Conservation (phyloP, 331 rosid species). For the Acacia concinna region DNA sequence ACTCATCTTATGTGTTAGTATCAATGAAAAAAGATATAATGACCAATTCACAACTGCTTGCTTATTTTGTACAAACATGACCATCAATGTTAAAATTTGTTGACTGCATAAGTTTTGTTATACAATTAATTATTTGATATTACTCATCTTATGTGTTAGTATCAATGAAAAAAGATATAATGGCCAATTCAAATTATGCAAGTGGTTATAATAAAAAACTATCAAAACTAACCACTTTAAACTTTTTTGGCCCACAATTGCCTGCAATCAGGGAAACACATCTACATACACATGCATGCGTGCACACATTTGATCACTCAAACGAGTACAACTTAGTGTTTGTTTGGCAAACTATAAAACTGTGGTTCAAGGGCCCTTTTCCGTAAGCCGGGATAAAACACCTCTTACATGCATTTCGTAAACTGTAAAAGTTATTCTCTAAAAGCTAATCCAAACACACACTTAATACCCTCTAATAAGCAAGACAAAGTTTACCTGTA, state of each 20-base stretch:
- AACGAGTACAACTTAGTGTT: neutral
- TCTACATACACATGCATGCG: neutral
- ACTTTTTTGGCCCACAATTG: neutral
- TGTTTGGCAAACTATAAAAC: too few relatives aligned
- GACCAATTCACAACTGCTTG: too few relatives aligned
- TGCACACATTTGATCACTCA: neutral
- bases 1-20: conserved; percentile 9
- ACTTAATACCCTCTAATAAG: conserved; percentile 18
- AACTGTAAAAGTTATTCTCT: too few relatives aligned
- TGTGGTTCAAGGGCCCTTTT: too few relatives aligned
- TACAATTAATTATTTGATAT: neutral
- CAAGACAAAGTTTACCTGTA: conserved; percentile 63
- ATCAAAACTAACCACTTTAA: neutral
- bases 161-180: neutral
- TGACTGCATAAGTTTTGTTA: neutral
- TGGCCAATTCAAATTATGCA: neutral
- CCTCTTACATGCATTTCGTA: too few relatives aligned
- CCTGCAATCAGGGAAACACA: neutral
- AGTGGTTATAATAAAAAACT: neutral
- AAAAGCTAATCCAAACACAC: too few relatives aligned
- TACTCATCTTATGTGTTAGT: conserved; percentile 6
- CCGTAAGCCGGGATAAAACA: too few relatives aligned
- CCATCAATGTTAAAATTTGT: too few relatives aligned
- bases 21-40: neutral
- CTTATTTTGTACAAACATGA: too few relatives aligned